phyloP scores from a whole-genome alignment of 2,329 filamentous ascomycete species.

The Ceratocystis harringtonii region DNA sequence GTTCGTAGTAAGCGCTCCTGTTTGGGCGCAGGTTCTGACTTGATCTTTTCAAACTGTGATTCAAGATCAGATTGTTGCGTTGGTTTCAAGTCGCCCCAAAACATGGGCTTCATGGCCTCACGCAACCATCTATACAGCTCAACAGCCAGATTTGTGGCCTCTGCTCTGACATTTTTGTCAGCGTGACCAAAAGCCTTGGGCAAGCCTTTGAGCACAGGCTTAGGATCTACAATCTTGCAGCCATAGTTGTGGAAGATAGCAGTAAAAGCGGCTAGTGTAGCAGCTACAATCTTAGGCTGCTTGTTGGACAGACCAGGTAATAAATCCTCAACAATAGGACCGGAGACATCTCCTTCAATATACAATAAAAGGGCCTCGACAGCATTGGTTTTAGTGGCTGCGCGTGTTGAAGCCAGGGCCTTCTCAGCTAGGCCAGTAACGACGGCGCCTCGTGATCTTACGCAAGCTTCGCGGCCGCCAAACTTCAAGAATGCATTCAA shows the following conservation, averaged over 20 bases:
- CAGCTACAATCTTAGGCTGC: conserved; percentile 70
- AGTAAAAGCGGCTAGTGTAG: conserved; percentile 59
- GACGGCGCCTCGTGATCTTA: conserved; percentile 61
- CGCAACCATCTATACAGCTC: conserved; percentile 95
- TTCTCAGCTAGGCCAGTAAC: conserved; percentile 78
- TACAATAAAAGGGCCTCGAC: conserved; percentile 78
- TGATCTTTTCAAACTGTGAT: conserved; percentile 84
- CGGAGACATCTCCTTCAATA: conserved; percentile 75
- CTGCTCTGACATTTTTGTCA: conserved; percentile 93
- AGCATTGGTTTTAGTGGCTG: conserved; percentile 74
- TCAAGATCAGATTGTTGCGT: conserved; percentile 92
- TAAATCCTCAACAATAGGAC: conserved; percentile 78
- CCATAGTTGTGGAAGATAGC: conserved; percentile 87
- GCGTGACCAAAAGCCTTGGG: conserved; percentile 90
- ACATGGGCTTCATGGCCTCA: conserved; percentile 95
- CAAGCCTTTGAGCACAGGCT: conserved; percentile 72
- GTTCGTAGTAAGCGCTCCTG: conserved; percentile 78
- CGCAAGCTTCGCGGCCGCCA: conserved; percentile 63
- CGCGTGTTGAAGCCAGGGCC: conserved; percentile 71
- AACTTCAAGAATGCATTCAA: conserved; percentile 88
- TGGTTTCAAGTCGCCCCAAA: conserved; percentile 89
- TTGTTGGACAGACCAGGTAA: conserved; percentile 73
- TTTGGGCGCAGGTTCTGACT: conserved; percentile 72
- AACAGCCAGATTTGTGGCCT: conserved; percentile 78
- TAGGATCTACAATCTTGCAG: conserved; percentile 85